Base-by-base conservation (phyloP, 2,329 filamentous ascomycete genomes). In the Colletotrichum sp. region DNA sequence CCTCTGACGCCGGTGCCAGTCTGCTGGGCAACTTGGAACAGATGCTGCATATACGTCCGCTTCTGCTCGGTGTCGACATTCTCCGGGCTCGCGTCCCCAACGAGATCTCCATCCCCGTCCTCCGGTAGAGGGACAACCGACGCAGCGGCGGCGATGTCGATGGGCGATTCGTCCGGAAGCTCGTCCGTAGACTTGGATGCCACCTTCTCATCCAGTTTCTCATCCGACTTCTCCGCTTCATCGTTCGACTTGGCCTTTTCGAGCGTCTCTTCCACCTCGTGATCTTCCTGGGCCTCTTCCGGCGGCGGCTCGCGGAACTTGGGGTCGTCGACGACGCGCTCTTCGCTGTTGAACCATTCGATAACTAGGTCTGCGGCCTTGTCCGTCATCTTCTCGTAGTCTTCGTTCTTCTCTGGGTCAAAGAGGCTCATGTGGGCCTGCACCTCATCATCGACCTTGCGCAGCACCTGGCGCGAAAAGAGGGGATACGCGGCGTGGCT, bases 361-460 rank as follows among this genome's bases (percentile, higher is more conserved):
- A 90, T 86, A 5, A 93, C 88, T 60, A 92, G 83, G 75, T 90
- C 88, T 55, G 90, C 90, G 3, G 92, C 90, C 57, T 89, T 85
- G 55, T 91, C 89, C 18, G 89, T 88, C 89, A 95, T 93, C 7
- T 86, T 86, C 76, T 92, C 91, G 78, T 95, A 95, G 2, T 90
- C 90, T 9, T 89, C 87, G 79, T 95, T 93, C 78, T 89, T 91
- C 74, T 89, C 88, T 1, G 90, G 89, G 57, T 87, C 88, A 80
- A 95, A 95, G 88, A 95, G 86, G 79, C 86, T 89, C 82, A 92
- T 90, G 80, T 97, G 95, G 2, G 95, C 95, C 75, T 90, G 89
- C 2, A 95, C 90, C 84, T 98, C 95, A 78, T 95, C 94, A 3
- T 87, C 86, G 1, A 90, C 91, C 63, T 90, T 91, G 60, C 92